A percentile compares a stretch with the other conserved stretches of the same genome.
phyloP scores from a whole-genome alignment of 139 green algal species.

The Dunaliella primolecta region DNA sequence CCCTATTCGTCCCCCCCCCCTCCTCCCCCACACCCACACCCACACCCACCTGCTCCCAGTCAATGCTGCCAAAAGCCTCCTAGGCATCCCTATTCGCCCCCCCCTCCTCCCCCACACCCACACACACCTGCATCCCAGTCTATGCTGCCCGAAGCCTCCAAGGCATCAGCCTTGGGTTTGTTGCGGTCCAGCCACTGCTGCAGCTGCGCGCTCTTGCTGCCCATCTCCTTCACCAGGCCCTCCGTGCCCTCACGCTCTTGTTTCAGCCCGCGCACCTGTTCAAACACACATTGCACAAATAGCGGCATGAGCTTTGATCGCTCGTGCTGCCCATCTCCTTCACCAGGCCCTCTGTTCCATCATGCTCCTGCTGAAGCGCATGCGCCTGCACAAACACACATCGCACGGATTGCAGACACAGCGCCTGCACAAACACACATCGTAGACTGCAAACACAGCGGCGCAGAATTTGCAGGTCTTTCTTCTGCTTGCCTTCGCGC shows the following conservation, averaged over 20 bases:
- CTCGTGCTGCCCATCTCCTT: slow-evolving; percentile 53
- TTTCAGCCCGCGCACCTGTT: slow-evolving; percentile 34
- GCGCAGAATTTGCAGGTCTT: too few species aligned
- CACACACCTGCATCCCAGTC: slow-evolving; percentile 4
- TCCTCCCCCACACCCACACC: too few species aligned
- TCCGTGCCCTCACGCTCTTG: slow-evolving; percentile 69
- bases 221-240: slow-evolving; percentile 56
- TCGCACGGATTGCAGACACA: too few species aligned
- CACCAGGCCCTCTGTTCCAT: slow-evolving; percentile 66
- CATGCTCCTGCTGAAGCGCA: slow-evolving; percentile 51
- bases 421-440: too few species aligned
- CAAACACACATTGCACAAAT: neutral
- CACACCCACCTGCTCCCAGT: too few species aligned
- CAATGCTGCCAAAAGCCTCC: too few species aligned
- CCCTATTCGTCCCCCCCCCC: too few species aligned
- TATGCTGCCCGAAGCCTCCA: neutral
- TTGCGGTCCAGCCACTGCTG: slow-evolving; percentile 68
- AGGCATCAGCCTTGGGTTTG: slow-evolving; percentile 36
- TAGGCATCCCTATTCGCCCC: too few species aligned
- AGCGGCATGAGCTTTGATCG: too few species aligned
- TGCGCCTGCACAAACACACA: slow-evolving; percentile 12
- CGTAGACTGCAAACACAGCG: too few species aligned
- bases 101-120: too few species aligned
- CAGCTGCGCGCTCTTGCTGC: slow-evolving; percentile 45
- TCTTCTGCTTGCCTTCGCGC: slow-evolving; percentile 55